Evolutionary conservation across 2,329 filamentous ascomycete species (phyloP), one percentile per base, ranked within the genome.

Genomic region (Microsporum canis): DNA sequence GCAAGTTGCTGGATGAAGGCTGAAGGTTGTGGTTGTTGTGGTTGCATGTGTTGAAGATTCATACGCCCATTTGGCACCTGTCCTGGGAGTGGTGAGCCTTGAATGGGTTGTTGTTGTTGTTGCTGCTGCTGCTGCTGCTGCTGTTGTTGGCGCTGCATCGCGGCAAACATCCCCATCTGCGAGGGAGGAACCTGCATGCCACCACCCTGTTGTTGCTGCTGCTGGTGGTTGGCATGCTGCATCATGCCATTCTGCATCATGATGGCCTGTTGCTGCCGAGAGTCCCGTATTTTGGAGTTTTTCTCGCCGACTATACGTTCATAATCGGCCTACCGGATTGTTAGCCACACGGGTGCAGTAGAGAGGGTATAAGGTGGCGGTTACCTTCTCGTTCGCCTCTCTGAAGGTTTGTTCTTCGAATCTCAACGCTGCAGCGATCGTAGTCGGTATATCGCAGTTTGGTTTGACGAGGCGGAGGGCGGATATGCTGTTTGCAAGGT

Each of bases 371-470:
- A n/a, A 59, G 38, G 39, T 7, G 31, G 47, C 60, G 39, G 62
- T 10, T 62, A 73, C 71, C 65, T 69, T 71, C 65, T 73, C 71
- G 17, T 67, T 73, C 62, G 70, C 73, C 63, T 77, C 73, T 57
- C 70, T 69, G 60, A 79, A 78, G 10, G 75, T 71, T 61, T 76
- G 76, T 53, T 74, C 71, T 65, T 79, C 77, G 61, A 78, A 79
- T 57, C 65, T 70, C 51, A 78, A 64, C 14, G 77, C 77, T 41
- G 73, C 73, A 34, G 74, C 68, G 43, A 77, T 70, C 17, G 74
- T 73, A 53, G 68, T 68, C 39, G 70, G 65, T 5, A 75, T 61
- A 53, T 75, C 70, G 58, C 76, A 71, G 34, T 71, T 72, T 31
- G 76, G 75, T 62, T 77, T 71, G 45, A 78, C 75, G 31, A 79